Base-by-base conservation (phyloP, 352 stramenopile genomes). In the Pythium phragmitis region DNA sequence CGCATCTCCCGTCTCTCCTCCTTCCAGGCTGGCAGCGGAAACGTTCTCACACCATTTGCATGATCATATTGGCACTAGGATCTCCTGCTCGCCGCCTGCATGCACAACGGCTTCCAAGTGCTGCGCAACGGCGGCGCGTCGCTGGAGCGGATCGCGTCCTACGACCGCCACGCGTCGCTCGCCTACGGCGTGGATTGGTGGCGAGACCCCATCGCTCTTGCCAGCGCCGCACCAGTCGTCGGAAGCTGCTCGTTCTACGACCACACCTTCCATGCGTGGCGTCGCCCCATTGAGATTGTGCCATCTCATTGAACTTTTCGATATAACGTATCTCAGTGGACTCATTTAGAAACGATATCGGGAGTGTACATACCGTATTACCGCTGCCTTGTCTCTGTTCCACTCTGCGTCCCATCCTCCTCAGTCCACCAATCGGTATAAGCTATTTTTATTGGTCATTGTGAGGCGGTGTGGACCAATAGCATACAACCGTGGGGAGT, bases 61-160 rank as follows among this genome's bases (percentile, higher is more conserved):
- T 30, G 26, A 30, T 5, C 4, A 3, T 30, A 30, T 30, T 30
- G 26, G 26, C 1, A 30, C 1, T 30, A 94, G 83, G 74, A 90
- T 26, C 68, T 86, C 26, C 65, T 95, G 37, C 67, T 95, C 39
- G 81, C 86, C 3, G 86, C 86, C 2, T 95, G 86, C 59, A 95
- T 95, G 86, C 84, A 95, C 68, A 89, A 92, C 55, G 82, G 85
- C n/a, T 95, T 95, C 50, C 86, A 93, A 34, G 72, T 95, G 34
- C 70, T 93, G 57, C 60, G 71, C n/a, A 49, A 33, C 4, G 42
- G 33, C 23, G 30, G 53, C 17, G 54, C 54, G 41, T 36, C 34
- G 33, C 49, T 88, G 41, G 23, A 36, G 37, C 67, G 66, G 21
- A 60, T 59, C 11, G 60, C 62, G 23, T 70, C 55, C 55, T 93